Evolutionary conservation across 208 protist genomes (phyloP).

Genomic region (Trichomonas vaginalis): DNA sequence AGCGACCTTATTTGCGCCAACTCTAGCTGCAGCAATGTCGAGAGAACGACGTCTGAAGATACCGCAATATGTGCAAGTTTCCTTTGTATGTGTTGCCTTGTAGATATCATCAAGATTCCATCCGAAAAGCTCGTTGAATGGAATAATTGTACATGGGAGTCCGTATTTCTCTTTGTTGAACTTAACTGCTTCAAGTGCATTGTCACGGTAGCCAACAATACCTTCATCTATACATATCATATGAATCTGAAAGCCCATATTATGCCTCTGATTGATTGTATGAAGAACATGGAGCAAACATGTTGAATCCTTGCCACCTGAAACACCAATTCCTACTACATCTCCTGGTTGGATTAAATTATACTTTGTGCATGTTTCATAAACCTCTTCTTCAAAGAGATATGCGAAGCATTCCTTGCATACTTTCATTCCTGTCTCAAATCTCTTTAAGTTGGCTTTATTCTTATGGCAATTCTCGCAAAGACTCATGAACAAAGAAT

Average conservation of each 20-base stretch:
- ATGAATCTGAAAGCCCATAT: slow-evolving; percentile 29
- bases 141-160: slow-evolving; percentile 34
- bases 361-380: slow-evolving; percentile 28
- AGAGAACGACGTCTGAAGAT: slow-evolving; percentile 37
- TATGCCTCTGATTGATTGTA: slow-evolving; percentile 25
- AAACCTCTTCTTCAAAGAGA: slow-evolving; percentile 38
- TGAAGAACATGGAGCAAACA: slow-evolving; percentile 30
- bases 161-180: slow-evolving; percentile 23
- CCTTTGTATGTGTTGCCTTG: not conserved
- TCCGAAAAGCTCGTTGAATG: slow-evolving; percentile 38
- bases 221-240: slow-evolving; percentile 45
- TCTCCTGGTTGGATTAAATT: slow-evolving; percentile 28
- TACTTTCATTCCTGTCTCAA: not conserved
- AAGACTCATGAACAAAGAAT: not conserved
- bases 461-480: slow-evolving; percentile 10
- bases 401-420: slow-evolving; percentile 31
- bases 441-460: not conserved
- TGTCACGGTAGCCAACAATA: slow-evolving; percentile 42
- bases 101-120: slow-evolving; percentile 37
- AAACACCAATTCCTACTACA: slow-evolving; percentile 34
- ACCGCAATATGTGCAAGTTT: slow-evolving; percentile 40
- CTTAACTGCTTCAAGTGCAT: slow-evolving; percentile 34
- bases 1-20: slow-evolving; percentile 32
- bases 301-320: slow-evolving; percentile 40
- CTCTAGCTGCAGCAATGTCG: slow-evolving; percentile 20